Evolutionary conservation across 805 yeast genomes (phyloP), one percentile per base, ranked within the genome.

Genomic region (Candida saitoana): DNA sequence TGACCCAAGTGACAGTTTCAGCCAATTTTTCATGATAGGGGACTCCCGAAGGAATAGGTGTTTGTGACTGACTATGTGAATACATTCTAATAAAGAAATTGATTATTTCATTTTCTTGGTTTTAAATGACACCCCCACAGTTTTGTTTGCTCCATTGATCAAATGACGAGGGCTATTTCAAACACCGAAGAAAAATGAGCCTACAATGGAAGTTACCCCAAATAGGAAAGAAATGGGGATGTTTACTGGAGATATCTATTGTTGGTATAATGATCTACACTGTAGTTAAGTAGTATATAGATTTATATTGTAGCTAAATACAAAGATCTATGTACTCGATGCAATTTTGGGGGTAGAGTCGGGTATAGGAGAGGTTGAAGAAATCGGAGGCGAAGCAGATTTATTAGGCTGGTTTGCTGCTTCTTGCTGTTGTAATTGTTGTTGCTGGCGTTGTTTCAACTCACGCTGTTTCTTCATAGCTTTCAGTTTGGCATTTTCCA

Each of bases 401-500:
- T 12, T 34, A 24, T 15, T 52, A 53, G 4, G 41, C 49, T 20
- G 56, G 54, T 6, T 55, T 51, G 25, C 49, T 19, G 15, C 49
- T 49, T 39, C 49, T 41, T 18, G 42, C 39, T 38, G 41, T 20
- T 38, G 19, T 31, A 25, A 33, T 22, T 40, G 31, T 22, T 43
- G 40, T 25, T 38, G 44, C 27, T 43, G 48, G 18, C 39, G 43
- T 30, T 47, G 50, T 30, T 52, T 41, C 34, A 51, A 18, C 24
- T 50, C 55, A 31, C 49, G 45, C 38, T 56, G 61, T 40, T 52
- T 59, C 42, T 51, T 54, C 18, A 60, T 38, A 5, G 69, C 69
- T 33, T 55, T 59, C 61, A 55, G 65, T 44, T 65, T 67, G 25
- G 69, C 72, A 33, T 49, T 51, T 34, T 67, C 68, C 24, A 67